Evolutionary conservation across 75 land plant genomes (phyloP).

Genomic region (Pinus taeda): DNA sequence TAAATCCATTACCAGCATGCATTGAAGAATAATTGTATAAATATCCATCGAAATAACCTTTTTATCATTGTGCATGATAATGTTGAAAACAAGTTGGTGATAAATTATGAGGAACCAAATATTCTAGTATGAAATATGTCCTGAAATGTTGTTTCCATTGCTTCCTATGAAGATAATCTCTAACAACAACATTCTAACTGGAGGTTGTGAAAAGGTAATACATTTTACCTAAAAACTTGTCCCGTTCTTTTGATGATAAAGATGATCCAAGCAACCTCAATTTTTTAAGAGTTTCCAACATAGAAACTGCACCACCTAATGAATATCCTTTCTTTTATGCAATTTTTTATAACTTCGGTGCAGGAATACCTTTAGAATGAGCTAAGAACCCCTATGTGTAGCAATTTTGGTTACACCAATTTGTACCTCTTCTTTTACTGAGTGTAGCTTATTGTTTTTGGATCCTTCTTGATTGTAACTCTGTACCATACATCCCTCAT

Average conservation of each 20-base stretch:
- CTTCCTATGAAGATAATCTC: conserved; percentile 50
- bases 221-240: conserved; percentile 67
- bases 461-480: conserved; percentile 14
- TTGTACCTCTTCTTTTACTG: conserved; percentile 26
- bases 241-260: conserved; percentile 44
- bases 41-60: no score
- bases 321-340: conserved; percentile 90
- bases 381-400: conserved; percentile 95
- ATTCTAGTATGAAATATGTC: no score
- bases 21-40: no score
- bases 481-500: conserved; percentile 2
- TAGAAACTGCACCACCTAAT: conserved; percentile 97
- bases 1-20: no score
- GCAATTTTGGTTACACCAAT: conserved; percentile 68
- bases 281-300: conserved; percentile 83
- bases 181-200: conserved; percentile 91
- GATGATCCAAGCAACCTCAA: conserved; percentile 65
- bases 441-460: conserved; percentile 12
- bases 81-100: no score
- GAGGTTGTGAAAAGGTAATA: conserved; percentile 96
- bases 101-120: no score
- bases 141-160: no score
- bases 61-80: no score
- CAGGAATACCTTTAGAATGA: conserved; percentile 93
- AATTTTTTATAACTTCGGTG: conserved; percentile 80